These are phyloP conservation scores for Lavandula angustifolia DNA, from an alignment of 257 asterid genomes.

Conservation along the genomic window DNA sequence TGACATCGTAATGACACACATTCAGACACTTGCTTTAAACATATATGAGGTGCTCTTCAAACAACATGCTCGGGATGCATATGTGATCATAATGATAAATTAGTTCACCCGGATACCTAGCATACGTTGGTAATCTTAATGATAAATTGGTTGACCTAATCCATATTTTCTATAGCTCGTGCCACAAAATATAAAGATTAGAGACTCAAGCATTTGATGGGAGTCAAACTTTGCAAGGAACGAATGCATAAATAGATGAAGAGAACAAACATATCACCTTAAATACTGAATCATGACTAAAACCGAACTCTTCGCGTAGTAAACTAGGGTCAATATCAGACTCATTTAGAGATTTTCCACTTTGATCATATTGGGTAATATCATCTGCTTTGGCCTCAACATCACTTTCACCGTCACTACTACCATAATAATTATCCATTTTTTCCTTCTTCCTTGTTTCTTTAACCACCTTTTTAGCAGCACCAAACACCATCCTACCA, in stretches of 20 bases:
- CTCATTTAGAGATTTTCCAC: conserved; percentile 42
- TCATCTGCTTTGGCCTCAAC: conserved; percentile 43
- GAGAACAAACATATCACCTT: conserved; percentile 53
- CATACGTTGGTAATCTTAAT: background rate
- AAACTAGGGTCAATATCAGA: conserved; percentile 58
- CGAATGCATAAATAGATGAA: background rate
- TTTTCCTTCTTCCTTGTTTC: conserved; percentile 44
- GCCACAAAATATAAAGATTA: background rate
- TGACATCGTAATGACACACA: background rate
- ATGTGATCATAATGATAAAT: background rate
- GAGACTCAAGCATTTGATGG: conserved; percentile 1
- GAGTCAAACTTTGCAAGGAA: conserved; percentile 2
- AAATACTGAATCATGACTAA: conserved; percentile 56
- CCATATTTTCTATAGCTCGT: conserved; percentile 15
- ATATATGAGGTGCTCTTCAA: background rate
- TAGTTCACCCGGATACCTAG: background rate
- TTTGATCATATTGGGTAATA: conserved; percentile 36
- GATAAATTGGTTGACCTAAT: conserved; percentile 3
- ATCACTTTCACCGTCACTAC: conserved; percentile 77
- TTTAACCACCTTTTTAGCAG: conserved; percentile 46
- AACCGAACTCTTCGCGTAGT: conserved; percentile 67
- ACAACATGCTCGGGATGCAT: background rate
- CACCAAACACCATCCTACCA: conserved; percentile 88
- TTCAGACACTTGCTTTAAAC: background rate
- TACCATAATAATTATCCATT: conserved; percentile 58